Evolutionary conservation across 352 stramenopile species (phyloP), one percentile per base, ranked within the genome.

Genomic region (Globisporangium emineosum): DNA sequence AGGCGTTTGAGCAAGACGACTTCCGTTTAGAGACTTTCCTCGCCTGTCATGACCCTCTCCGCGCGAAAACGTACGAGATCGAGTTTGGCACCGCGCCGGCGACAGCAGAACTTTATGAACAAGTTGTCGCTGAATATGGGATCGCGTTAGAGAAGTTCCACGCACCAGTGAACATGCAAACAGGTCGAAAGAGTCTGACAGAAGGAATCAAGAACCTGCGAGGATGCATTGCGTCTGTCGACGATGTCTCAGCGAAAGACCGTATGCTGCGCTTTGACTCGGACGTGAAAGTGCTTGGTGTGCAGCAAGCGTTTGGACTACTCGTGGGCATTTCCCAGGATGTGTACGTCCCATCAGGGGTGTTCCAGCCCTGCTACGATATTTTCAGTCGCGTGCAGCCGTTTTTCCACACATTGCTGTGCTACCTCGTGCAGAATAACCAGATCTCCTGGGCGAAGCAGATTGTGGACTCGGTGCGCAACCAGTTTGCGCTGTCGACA

Each of bases 11-110:
- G 55, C 63, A 78, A 1, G 83, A 92, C 47, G 56, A 57, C 1
- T 63, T 61, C 3, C 66, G 71, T 0, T 61, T 93, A 1, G 68
- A 89, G 54, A 91, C 78, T 1, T 95, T 95, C 56, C 60, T 95
- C 25, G 74, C 77, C 23, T 91, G 79, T 35, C 83, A 95, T 47
- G 87, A 95, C 42, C 87, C 87, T n/a, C 62, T 90, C 55, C 81
- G 86, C n/a, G 79, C 81, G 1, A 89, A 91, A 60, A 91, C 83
- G 15, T 89, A 90, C 64, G 84, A 89, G 60, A 89, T 91, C 57
- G 84, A 93, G 60, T 93, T 93, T 47, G 81, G 80, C 33, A 87
- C 80, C 0, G 83, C 79, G 0, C 75, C 79, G 1, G 75, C 79
- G 2, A 88, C 81, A 0, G 77, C 75, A 2, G 81, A 91, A 43